Conservation (phyloP, 306 rosid species). For the Macrotyloma uniflorum region DNA sequence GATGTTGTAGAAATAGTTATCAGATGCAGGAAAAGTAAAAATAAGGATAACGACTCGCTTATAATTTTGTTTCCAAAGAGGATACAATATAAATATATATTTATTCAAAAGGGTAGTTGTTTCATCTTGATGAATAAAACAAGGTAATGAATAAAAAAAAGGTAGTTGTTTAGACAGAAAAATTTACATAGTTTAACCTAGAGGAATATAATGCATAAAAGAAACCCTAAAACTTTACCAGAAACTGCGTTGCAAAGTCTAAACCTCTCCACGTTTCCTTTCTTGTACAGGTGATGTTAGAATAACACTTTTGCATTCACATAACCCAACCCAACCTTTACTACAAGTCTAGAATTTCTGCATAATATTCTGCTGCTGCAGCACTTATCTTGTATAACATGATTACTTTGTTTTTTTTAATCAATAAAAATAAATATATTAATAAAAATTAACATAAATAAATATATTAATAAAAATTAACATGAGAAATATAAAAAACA, state of each 20-base stretch:
- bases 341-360: neutral
- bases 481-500: no score
- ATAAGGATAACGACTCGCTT: neutral
- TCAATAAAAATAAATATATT: no score
- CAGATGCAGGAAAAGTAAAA: constrained; percentile 38
- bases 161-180: constrained; percentile 46
- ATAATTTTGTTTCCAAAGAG: constrained; percentile 41
- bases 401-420: no score
- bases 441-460: no score
- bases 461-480: no score
- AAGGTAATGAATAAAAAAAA: constrained; percentile 6
- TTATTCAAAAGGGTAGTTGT: constrained; percentile 52
- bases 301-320: constrained; percentile 28
- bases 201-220: neutral
- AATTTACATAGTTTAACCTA: neutral
- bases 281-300: neutral
- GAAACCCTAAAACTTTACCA: constrained; percentile 4
- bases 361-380: neutral
- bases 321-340: neutral
- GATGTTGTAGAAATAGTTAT: constrained; percentile 40
- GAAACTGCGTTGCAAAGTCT: neutral
- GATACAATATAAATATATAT: neutral
- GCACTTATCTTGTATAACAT: no score
- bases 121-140: neutral
- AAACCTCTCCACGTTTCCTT: neutral